Evolutionary conservation across 257 asterid species (phyloP), one percentile per base, ranked within the genome.

Genomic region (Parsonsia alboflavescens): DNA sequence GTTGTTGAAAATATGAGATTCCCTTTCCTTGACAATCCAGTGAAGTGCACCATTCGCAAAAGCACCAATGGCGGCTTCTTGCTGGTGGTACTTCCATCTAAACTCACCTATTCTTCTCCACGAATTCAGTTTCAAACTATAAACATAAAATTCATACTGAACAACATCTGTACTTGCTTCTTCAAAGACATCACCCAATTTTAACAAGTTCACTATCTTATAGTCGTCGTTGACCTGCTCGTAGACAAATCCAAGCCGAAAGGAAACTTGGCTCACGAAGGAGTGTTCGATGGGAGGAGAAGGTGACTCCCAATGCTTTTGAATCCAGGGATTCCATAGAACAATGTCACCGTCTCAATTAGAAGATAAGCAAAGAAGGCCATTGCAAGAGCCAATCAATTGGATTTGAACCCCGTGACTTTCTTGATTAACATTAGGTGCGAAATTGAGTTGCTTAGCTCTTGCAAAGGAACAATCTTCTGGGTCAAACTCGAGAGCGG

Each of bases 311-410:
- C 59, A 42, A 59, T 10, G 49, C 70, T 58, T 28, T 17, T 46
- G 44, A 16, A 8, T 73, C 58, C 45, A 73, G 1, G 76, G 76
- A 16, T 73, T 73, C 45, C 68, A 44, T 13, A 45, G n/a, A 26
- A 59, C n/a, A 26, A 59, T 58, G 8, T 13, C 53, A 0, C 22
- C 68, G 44, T 39, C 19, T 6, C 56, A 28, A 45, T 42, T 28
- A 2, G 16, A 15, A n/a, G n/a, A n/a, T 28, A 73, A 58, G 33
- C 76, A 73, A 57, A 73, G 46, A 22, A 73, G 68, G 49, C 76
- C 70, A 44, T 73, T 59, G 68, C 76, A 73, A 13, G 76, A 59
- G 12, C 76, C 76, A 6, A 61, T 21, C 17, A 73, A 61, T 12
- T 16, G 49, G 19, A 45, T 8, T 0, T 15, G 13, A 7, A 1